Base-by-base conservation (phyloP, 371 early-diverging fungal genomes). In the Thermomucor indicae-seudaticae region DNA sequence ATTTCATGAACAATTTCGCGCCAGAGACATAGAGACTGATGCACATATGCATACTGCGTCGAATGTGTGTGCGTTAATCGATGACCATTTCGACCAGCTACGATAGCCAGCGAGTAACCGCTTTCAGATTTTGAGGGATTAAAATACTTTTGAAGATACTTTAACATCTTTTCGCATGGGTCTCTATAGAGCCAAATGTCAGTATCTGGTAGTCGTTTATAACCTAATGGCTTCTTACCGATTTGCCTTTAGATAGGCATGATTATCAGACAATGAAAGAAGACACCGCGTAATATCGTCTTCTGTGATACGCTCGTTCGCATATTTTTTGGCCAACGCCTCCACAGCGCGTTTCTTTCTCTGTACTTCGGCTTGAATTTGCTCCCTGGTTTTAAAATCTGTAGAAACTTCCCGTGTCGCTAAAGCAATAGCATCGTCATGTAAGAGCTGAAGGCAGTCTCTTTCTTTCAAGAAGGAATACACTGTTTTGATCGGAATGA, bases 241-340 rank as follows among this genome's bases (percentile, higher is more conserved):
- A 61, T 89, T 90, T 17, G 79, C 83, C 50, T 93, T 73, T 51
- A 97, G 71, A 72, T 87, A 97, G n/a, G 90, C 84, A 71, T 94
- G 90, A 65, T 97, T 96, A 58, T 96, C 98, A 37, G 96, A 95
- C 58, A 97, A 95, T 42, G 88, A 88, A 58, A 95, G 93, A 20
- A 97, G 70, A 60, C 96, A 95, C 51, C 83, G 89, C 43, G 85
- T 79, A 42, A 97, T 87, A 24, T 82, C 83, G 22, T 96, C 96
- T 0, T 72, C 68, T 1, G 66, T 28, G 69, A 50, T 29, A 60
- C 53, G 19, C 55, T 47, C 6, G 77, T 80, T 14, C 86, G 83
- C n/a, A 58, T 93, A 95, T 38, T 89, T 88, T 46, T 82, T 70
- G 50, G 90, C 86, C 49, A 97, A 65, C 16, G 63, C 46, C 58